These are phyloP conservation scores for Phytomonas francai DNA, from an alignment of 208 protist species.

Conservation along the genomic window DNA sequence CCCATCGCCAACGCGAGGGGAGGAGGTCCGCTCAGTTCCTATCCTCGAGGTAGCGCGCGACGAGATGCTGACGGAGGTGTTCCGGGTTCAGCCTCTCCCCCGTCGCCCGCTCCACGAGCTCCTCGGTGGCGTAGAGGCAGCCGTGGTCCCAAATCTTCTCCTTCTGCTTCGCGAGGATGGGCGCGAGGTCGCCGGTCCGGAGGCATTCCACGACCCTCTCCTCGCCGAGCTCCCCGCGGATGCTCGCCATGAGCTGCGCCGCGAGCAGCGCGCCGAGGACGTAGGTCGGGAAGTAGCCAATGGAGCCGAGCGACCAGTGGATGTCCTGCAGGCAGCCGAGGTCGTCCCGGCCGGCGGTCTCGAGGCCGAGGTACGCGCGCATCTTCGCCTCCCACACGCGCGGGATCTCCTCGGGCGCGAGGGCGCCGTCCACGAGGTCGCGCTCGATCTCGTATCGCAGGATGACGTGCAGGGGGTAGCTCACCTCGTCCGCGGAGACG, in stretches of 20 bases:
- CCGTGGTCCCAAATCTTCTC: slow-evolving; percentile 69
- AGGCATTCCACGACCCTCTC: slow-evolving; percentile 41
- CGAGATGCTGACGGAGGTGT: slow-evolving; percentile 71
- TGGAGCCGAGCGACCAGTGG: slow-evolving; percentile 68
- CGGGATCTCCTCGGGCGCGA: slow-evolving; percentile 75
- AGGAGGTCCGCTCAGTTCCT: background rate
- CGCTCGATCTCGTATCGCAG: slow-evolving; percentile 88
- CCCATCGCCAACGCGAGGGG: background rate
- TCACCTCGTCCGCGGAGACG: slow-evolving; percentile 83
- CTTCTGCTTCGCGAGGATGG: slow-evolving; percentile 50
- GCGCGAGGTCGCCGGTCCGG: slow-evolving; percentile 39
- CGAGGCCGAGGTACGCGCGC: slow-evolving; percentile 76
- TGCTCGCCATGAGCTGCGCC: slow-evolving; percentile 68
- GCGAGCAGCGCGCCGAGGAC: slow-evolving; percentile 74
- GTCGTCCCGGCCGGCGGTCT: slow-evolving; percentile 60
- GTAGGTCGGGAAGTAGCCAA: slow-evolving; percentile 90
- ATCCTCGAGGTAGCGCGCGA: slow-evolving; percentile 51
- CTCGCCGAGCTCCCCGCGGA: slow-evolving; percentile 61
- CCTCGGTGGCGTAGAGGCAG: slow-evolving; percentile 49
- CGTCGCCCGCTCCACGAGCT: slow-evolving; percentile 62
- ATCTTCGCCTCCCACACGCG: slow-evolving; percentile 81
- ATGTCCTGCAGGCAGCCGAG: slow-evolving; percentile 84
- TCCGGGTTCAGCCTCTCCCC: slow-evolving; percentile 73
- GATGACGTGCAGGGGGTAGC: slow-evolving; percentile 87
- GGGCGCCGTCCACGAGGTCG: slow-evolving; percentile 67